phyloP scores from a whole-genome alignment of 2,329 filamentous ascomycete species.

The Aureobasidium melanogenum region DNA sequence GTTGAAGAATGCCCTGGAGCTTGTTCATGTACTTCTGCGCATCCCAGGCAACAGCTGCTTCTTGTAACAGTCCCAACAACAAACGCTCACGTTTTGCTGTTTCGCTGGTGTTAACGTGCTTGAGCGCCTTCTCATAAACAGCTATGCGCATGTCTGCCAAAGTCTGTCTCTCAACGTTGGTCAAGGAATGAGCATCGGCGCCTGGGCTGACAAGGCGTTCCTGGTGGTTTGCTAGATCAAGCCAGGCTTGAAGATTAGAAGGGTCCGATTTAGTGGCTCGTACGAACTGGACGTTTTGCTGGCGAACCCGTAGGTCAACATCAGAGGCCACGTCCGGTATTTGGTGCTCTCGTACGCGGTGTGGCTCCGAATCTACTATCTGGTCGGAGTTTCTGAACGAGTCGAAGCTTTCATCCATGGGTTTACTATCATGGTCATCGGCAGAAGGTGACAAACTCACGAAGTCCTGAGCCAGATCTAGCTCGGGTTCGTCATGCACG shows the following conservation, averaged over 20 bases:
- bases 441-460: neutral
- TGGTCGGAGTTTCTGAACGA: neutral
- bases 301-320: constrained; percentile 29
- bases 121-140: constrained; percentile 69
- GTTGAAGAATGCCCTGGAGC: constrained; percentile 55
- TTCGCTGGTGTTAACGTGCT: constrained; percentile 38
- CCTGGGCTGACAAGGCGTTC: constrained; percentile 52
- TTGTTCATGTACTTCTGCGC: constrained; percentile 49
- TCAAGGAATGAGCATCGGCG: constrained; percentile 37
- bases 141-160: constrained; percentile 72
- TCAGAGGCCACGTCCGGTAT: neutral
- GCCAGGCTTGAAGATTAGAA: constrained; percentile 61
- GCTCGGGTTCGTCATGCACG: neutral
- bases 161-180: constrained; percentile 55
- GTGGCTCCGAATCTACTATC: neutral
- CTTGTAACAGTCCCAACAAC: constrained; percentile 60
- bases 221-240: constrained; percentile 72
- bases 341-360: neutral
- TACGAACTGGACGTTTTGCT: constrained; percentile 53
- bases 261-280: constrained; percentile 57
- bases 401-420: neutral
- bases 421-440: constrained; percentile 2
- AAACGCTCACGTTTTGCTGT: constrained; percentile 48
- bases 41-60: constrained; percentile 69
- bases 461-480: constrained; percentile 4